Evolutionary conservation across 208 protist genomes (phyloP).

Genomic region (Phytomonas serpens): DNA sequence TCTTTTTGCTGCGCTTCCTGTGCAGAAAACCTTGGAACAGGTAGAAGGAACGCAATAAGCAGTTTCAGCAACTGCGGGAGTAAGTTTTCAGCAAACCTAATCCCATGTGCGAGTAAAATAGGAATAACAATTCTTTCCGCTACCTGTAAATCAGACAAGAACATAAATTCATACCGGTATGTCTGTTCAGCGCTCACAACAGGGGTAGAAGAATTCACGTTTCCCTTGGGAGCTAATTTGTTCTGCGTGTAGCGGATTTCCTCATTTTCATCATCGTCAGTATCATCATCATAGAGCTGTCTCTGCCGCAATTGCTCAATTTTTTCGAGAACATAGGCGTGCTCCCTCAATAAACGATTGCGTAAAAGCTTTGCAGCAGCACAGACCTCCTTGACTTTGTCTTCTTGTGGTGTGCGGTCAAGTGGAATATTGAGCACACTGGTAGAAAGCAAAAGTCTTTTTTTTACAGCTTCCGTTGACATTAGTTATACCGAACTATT

Average conservation of each 20-base stretch:
- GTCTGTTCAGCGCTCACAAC: background rate
- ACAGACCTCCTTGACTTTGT: conserved; percentile 42
- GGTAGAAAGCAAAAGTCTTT: conserved; percentile 55
- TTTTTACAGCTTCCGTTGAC: conserved; percentile 57
- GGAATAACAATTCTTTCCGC: conserved; percentile 77
- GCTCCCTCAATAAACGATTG: conserved; percentile 67
- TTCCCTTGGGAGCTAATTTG: background rate
- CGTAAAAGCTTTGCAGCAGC: conserved; percentile 64
- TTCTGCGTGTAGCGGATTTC: conserved; percentile 18
- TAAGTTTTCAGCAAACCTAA: conserved; percentile 53
- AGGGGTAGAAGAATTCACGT: background rate
- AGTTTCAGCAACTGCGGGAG: conserved; percentile 81
- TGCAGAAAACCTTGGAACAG: conserved; percentile 48
- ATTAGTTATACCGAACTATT: conserved; percentile 14
- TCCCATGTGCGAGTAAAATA: conserved; percentile 67
- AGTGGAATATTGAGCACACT: conserved; percentile 51
- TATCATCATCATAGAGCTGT: conserved; percentile 45
- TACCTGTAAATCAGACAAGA: conserved; percentile 70
- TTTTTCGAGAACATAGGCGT: conserved; percentile 44
- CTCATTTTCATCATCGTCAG: conserved; percentile 28
- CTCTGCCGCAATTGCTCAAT: conserved; percentile 54
- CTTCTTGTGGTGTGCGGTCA: conserved; percentile 20
- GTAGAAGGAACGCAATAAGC: conserved; percentile 51
- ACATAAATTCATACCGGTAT: conserved; percentile 56
- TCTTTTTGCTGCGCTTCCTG: conserved; percentile 57